Base-by-base conservation (phyloP, 2,329 filamentous ascomycete genomes). In the Talaromyces funiculosus region DNA sequence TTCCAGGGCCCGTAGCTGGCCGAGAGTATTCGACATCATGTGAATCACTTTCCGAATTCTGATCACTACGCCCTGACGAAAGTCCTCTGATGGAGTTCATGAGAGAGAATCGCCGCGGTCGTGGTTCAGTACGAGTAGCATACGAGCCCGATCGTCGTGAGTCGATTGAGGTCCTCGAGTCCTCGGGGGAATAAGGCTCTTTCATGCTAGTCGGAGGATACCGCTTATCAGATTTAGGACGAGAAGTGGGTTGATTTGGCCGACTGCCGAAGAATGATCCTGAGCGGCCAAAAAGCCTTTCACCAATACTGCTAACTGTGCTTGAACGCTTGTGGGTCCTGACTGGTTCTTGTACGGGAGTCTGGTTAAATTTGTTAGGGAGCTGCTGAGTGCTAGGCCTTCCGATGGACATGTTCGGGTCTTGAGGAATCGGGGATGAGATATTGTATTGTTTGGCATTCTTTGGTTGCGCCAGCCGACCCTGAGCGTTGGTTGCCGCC, bases 171-270 rank as follows among this genome's bases (percentile, higher is more conserved):
- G 81, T 79, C 53, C 89, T 81, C 12, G 81, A 75, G 40, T 86
- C 84, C 35, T 80, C 81, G 53, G 82, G 82, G 5, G 84, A 79
- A 73, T 89, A 84, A 1, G 85, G 80, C 64, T 88, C 88, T 63
- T 88, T 85, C 91, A 97, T 95, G 78, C 92, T 96, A 53, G 93
- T 89, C 3, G 93, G 93, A 60, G 93, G 93, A 69, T 97, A 95
- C 64, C 87, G 86, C 72, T 90, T 86, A 64, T 81, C 77, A 61
- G 74, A 69, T 60, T 81, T 83, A 8, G 77, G 69, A 62, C 81
- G 74, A 64, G 75, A 68, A 57, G 68, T 66, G 31, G 69, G 66
- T 49, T 76, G 71, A 49, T 68, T 67, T 33, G 69, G 66, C 51
- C 76, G 77, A 40, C 84, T 82, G n/a, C 89, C 86, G 71, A 94